Conservation (phyloP, 164 flowering plant genomes). For the Paratinospora sagittata region DNA sequence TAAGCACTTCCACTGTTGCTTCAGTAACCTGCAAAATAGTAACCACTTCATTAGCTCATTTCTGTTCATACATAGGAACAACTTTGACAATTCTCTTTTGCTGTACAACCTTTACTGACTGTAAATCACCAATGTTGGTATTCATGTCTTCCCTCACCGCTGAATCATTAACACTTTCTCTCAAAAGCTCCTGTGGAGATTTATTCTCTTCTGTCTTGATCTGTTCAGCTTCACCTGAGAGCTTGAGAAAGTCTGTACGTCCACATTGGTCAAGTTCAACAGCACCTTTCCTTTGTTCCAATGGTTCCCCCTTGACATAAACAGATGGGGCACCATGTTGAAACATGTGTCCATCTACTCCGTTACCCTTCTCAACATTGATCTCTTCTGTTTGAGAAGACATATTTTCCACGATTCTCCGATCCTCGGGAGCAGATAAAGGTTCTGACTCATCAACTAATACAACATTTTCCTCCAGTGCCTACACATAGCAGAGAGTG, state of each 20-base stretch:
- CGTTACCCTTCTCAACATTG: constrained; percentile 6
- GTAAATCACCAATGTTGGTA: not conserved
- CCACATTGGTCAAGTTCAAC: constrained; percentile 7
- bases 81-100: not conserved
- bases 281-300: constrained; percentile 11
- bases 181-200: constrained; percentile 7
- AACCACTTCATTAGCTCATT: not conserved
- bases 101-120: constrained; percentile 21
- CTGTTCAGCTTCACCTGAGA: constrained; percentile 13
- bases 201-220: constrained; percentile 7
- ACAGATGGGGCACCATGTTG: constrained; percentile 2
- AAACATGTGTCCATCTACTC: not conserved
- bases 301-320: constrained; percentile 12
- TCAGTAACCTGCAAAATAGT: constrained; percentile 37
- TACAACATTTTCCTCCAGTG: constrained; percentile 18
- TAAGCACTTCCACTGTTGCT: constrained; percentile 58
- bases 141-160: constrained; percentile 8
- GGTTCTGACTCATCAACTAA: constrained; percentile 29
- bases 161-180: constrained; percentile 4
- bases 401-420: constrained; percentile 10
- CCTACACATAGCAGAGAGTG: constrained; percentile 22
- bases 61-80: not conserved
- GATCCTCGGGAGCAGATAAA: constrained; percentile 17
- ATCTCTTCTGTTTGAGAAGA: constrained; percentile 17
- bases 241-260: constrained; percentile 9